Percentiles rank a stretch among this genome's conserved stretches.
Evolutionary conservation across 495 filamentous ascomycete genomes (phyloP).

Genomic region (Recurvomyces mirabilis): DNA sequence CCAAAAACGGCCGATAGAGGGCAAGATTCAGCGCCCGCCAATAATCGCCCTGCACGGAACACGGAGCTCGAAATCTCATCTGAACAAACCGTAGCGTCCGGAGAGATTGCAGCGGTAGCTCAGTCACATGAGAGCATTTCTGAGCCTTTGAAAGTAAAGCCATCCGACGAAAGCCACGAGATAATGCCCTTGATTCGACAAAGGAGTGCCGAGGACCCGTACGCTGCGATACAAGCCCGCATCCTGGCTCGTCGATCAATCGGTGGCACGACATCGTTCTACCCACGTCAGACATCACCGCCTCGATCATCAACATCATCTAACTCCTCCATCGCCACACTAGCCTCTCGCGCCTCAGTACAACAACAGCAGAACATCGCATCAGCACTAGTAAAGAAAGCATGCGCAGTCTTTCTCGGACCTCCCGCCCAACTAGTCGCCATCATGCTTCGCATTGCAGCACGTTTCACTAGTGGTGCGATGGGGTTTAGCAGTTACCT

Average conservation of each 20-base stretch:
- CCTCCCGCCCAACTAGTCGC: constrained; percentile 65
- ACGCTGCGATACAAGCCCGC: constrained; percentile 20
- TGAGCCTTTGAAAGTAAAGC: too few species aligned
- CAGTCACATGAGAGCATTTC: too few species aligned
- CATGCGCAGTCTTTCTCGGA: constrained; percentile 59
- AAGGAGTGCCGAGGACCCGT: constrained; percentile 21
- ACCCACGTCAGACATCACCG: not conserved
- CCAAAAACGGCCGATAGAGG: too few species aligned
- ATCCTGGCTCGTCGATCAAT: constrained; percentile 21
- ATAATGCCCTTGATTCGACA: too few species aligned
- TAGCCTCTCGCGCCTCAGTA: constrained; percentile 28
- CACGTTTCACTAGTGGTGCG: constrained; percentile 56
- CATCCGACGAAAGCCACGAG: too few species aligned
- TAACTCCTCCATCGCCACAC: constrained; percentile 34
- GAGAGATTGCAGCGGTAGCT: too few species aligned
- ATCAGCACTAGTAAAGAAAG: constrained; percentile 58
- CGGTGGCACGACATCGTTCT: constrained; percentile 9
- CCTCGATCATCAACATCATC: constrained; percentile 9
- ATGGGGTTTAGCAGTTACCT: constrained; percentile 26
- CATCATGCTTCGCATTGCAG: constrained; percentile 68
- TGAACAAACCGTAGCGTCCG: too few species aligned
- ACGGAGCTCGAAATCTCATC: too few species aligned
- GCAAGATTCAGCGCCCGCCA: too few species aligned
- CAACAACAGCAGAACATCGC: constrained; percentile 49
- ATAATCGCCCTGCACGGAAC: too few species aligned